Evolutionary conservation across 1,284 basidiomycete species (phyloP).

Genomic region (Austroboletus novae-zelandiae): DNA sequence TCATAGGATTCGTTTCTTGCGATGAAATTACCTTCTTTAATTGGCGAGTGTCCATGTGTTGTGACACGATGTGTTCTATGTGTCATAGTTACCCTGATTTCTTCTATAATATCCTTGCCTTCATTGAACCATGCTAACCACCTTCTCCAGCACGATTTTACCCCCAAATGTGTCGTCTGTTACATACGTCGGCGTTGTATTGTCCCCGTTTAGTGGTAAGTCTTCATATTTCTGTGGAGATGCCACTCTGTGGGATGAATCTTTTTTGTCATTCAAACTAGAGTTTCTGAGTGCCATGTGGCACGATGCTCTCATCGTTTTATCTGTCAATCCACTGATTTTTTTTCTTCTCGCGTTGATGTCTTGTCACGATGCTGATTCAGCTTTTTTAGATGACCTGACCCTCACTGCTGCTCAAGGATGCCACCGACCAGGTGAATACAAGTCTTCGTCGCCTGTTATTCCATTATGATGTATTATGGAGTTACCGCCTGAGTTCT

Average conservation of each 20-base stretch:
- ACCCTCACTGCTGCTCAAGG: not conserved
- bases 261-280: slow-evolving; percentile 70
- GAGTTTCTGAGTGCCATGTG: slow-evolving; percentile 73
- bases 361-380: slow-evolving; percentile 5
- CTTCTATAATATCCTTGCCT: slow-evolving; percentile 32
- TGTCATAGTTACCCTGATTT: slow-evolving; percentile 91
- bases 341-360: slow-evolving; percentile 22
- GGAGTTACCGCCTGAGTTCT: slow-evolving; percentile 35
- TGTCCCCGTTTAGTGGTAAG: slow-evolving; percentile 9
- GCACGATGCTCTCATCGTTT: slow-evolving; percentile 62
- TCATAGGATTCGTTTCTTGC: not conserved
- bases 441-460: not conserved
- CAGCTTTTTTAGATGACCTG: not conserved
- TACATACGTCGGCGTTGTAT: slow-evolving; percentile 1
- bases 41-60: slow-evolving; percentile 42
- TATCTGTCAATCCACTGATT: slow-evolving; percentile 67
- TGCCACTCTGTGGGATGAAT: slow-evolving; percentile 49
- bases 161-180: not conserved
- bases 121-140: slow-evolving; percentile 3
- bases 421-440: slow-evolving; percentile 7
- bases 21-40: slow-evolving; percentile 53
- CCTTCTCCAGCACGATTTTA: too few relatives aligned
- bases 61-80: slow-evolving; percentile 46
- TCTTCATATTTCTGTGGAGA: slow-evolving; percentile 5
- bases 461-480: slow-evolving; percentile 28